Base-by-base conservation (phyloP, 2,329 filamentous ascomycete species). In the Colletotrichum incanum region DNA sequence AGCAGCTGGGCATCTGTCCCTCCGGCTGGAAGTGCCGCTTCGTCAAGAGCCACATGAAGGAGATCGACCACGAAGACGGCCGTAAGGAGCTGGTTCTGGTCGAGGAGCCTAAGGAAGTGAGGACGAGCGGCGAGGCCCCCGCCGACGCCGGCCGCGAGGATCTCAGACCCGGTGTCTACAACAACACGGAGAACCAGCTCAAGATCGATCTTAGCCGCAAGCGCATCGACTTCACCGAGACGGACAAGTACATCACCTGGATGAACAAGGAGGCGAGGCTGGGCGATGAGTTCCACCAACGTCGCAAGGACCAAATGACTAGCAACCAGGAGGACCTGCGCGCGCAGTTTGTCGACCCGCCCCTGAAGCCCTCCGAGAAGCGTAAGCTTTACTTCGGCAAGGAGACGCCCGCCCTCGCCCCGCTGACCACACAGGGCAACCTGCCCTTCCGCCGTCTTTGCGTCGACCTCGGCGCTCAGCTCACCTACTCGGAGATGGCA, bases 401-500 rank as follows among this genome's bases (percentile, higher is more conserved):
- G 1, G 96, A 98, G 81, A 99, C 96, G 1, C 96, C 96, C 0
- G 91, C 95, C 14, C 86, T 99, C n/a, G 96, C 96, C 5, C 96
- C 96, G 45, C 87, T 99, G 60, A 99, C 96, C 1, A 99, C 96
- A 0, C 96, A 98, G 83, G 96, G 96, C 56, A 99, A 99, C 78
- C 87, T 98, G 59, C 96, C 96, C 1, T 99, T 98, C 85, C 92
- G 96, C 68, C 91, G 96, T 61, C 89, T 99, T 39, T 98, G 95
- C 78, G 92, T 94, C 16, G 93, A 95, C 67, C 88, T 98, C 31
- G 96, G 96, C 45, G 95, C 95, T 37, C 93, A 98, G 79, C 87
- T 97, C 60, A 99, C 96, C 0, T 99, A 98, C 85, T 98, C 96
- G 0, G 96, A 99, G 83, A 99, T 99, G 96, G 96, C 96, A 5